Evolutionary conservation across 345 rosid genomes (phyloP), one percentile per base, ranked within the genome.

Genomic region (Salix caprea): DNA sequence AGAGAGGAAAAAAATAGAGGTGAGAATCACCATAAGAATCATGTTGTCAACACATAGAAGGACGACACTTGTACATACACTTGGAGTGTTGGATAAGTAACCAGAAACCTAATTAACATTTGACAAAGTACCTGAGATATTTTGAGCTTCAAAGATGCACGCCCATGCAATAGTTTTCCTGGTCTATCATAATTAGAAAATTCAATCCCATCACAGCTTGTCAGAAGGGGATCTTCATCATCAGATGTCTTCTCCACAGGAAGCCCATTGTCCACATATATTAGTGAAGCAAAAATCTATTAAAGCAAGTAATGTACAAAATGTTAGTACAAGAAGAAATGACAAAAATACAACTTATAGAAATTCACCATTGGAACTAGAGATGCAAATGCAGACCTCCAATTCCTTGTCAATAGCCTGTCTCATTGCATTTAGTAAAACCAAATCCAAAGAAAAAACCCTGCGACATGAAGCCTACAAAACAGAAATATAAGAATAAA

Each of bases 61-160:
- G 8, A 10, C 28, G 11, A 24, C 28, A 58, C 62, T 58, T 58
- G 62, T 58, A 58, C 14, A 10, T n/a, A 58, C 28, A n/a, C 15
- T 46, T 14, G 4, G 50, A 46, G 50, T 14, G 14, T 46, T n/a
- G 62, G 52, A 5, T 37, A 21, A 24, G 50, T 24, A 37, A 64
- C 30, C 65, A 71, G 46, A 72, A 69, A 65, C n/a, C n/a, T 72
- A 23, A 28, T 65, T 68, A 7, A 15, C 26, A 70, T 76, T 36
- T 64, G 62, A 69, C 67, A 42, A 64, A 76, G 37, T 58, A 91
- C 97, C 98, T 91, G 92, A 78, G 97, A 89, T 75, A 91, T 90
- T 81, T 90, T 90, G 77, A 94, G 89, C 84, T 88, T 90, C 75
- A 94, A 90, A 77, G 97, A 88, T 66, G 94, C 91, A n/a, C 85